A percentile compares a stretch with the other conserved stretches of the same genome.
These are phyloP conservation scores for Uromyces viciae-fabae DNA, from an alignment of 1,284 basidiomycete genomes.

Conservation along the genomic window DNA sequence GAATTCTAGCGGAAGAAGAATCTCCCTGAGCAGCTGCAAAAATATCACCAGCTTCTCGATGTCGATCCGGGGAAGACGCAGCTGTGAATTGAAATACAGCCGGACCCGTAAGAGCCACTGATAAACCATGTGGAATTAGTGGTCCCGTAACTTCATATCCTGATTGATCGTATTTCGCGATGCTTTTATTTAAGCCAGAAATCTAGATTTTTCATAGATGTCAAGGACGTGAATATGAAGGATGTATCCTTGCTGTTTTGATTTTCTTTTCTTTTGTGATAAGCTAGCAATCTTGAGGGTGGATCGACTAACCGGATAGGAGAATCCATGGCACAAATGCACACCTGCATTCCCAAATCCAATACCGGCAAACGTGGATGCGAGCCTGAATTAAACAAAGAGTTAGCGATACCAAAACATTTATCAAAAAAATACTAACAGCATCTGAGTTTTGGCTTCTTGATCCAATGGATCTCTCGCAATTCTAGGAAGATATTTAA, in stretches of 20 bases:
- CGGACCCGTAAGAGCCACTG: constrained; percentile 82
- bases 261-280: background rate
- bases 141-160: constrained; percentile 68
- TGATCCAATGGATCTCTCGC: constrained; percentile 71
- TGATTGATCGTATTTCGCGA: constrained; percentile 73
- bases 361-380: constrained; percentile 86
- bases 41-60: constrained; percentile 79
- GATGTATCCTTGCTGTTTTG: constrained; percentile 15
- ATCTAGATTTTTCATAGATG: constrained; percentile 60
- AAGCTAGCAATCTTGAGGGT: background rate
- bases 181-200: constrained; percentile 88
- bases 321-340: constrained; percentile 82
- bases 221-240: constrained; percentile 18
- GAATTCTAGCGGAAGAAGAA: constrained; percentile 63
- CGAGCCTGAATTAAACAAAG: constrained; percentile 59
- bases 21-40: constrained; percentile 67
- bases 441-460: constrained; percentile 85
- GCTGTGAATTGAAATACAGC: constrained; percentile 87
- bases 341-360: constrained; percentile 93
- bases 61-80: constrained; percentile 81
- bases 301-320: constrained; percentile 66
- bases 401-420: too few relatives aligned
- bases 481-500: constrained; percentile 83
- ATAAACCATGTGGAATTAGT: constrained; percentile 68
- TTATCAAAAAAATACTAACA: constrained; percentile 60